These are phyloP conservation scores for Tricholoma bakamatsutake DNA, from an alignment of 768 basidiomycete species.

Conservation along the genomic window DNA sequence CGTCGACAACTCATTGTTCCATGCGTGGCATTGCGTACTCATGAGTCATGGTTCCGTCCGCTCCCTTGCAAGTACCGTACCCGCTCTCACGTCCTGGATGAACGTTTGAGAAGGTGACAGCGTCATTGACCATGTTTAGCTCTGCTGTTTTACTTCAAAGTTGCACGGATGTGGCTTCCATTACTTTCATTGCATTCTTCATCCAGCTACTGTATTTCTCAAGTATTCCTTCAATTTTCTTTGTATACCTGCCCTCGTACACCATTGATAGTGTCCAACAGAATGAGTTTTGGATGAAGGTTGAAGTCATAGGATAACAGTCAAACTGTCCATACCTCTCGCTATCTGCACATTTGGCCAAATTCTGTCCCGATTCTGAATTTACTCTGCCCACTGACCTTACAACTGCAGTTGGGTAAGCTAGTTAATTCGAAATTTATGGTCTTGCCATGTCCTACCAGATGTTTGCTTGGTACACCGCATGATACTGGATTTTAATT, in stretches of 20 bases:
- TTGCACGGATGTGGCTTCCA: no score
- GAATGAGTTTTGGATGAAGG: not conserved
- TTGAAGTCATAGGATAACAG: not conserved
- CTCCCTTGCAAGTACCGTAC: not conserved
- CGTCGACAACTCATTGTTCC: not conserved
- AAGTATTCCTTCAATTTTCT: not conserved
- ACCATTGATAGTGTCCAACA: not conserved
- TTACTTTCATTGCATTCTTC: no score
- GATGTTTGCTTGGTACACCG: not conserved
- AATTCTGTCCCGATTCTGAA: no score
- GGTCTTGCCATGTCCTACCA: not conserved
- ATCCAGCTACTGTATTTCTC: not conserved
- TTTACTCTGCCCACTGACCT: no score
- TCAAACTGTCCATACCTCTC: no score
- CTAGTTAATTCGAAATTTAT: no score
- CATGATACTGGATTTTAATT: not conserved
- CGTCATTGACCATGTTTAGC: not conserved
- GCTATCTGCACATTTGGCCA: no score
- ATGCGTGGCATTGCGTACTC: not conserved
- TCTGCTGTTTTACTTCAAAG: not conserved
- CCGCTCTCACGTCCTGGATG: not conserved
- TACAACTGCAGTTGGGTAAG: no score
- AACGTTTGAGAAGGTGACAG: not conserved
- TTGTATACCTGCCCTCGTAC: not conserved
- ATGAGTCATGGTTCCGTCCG: not conserved